Base-by-base conservation (phyloP, 768 basidiomycete genomes). In the Holtermannia corniformis region DNA sequence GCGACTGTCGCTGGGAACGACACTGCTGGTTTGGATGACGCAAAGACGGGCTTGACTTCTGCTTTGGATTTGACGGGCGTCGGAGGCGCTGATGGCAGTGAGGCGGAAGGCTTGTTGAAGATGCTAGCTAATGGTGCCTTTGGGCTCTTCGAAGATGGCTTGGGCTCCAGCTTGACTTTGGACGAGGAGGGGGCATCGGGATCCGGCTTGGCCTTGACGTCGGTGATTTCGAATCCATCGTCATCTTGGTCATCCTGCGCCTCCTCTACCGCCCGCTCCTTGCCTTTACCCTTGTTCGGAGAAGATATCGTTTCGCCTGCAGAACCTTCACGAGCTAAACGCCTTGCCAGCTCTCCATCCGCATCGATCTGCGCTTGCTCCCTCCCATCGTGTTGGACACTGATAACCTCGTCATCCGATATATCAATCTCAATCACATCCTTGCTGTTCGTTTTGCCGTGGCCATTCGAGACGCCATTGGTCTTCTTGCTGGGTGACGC, bases 241-340 rank as follows among this genome's bases (percentile, higher is more conserved):
- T 63, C 50, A 7, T 63, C 69, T 3, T 55, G 50, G 5, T 50
- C 55, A 7, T 46, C 49, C 10, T 43, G 22, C 14, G 28, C 37
- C 37, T 57, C 50, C 22, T 50, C 47, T 22, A 49, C 43, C 10
- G 48, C 19, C 25, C 41, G 28, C 41, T 43, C 48, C 28, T 47
- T 53, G 26, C 52, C 62, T 47, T 60, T 63, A 12, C 82, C 83
- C 59, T 76, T 73, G 23, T 76, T 80, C 10, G 75, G 80, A 44
- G 22, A 49, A 2, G 50, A 54, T 12, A 50, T 52, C 20, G 54
- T 59, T 3, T 58, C 60, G 19, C 60, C 57, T 7, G 50, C 42
- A 1, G 58, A 58, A 45, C 60, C 64, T 26, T 67, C 58, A 5
- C 45, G 45, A 3, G 58, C 58, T 16, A 61, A 47, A 43, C 51